Conservation (phyloP, 2,329 filamentous ascomycete species). For the Aspergillus ruber region DNA sequence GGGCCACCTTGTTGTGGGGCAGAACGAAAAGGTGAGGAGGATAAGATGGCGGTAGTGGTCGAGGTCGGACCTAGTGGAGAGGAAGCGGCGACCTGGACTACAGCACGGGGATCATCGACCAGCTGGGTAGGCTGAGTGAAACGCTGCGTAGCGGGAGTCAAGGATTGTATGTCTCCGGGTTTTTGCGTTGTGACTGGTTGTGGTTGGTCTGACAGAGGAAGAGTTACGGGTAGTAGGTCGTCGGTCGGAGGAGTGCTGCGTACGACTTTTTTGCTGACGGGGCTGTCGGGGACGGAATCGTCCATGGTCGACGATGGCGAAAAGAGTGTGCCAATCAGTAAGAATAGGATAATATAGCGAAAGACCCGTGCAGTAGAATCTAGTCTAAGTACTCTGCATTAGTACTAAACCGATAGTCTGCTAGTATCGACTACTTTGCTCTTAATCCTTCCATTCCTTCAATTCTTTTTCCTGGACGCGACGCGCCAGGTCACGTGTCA, state of each 20-base stretch:
- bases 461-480: background rate
- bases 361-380: background rate
- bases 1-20: conserved; percentile 32
- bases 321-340: background rate
- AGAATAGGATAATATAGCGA: background rate
- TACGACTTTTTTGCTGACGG: conserved; percentile 28
- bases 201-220: conserved; percentile 41
- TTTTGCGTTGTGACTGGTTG: conserved; percentile 27
- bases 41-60: background rate
- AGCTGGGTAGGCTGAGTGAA: conserved; percentile 59
- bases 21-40: conserved; percentile 33
- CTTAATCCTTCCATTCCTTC: background rate
- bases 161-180: conserved; percentile 23
- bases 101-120: conserved; percentile 39
- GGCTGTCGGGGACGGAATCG: conserved; percentile 36
- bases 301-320: conserved; percentile 24
- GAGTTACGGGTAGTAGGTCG: conserved; percentile 27
- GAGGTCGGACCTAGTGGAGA: conserved; percentile 60
- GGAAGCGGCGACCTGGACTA: conserved; percentile 81
- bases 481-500: background rate
- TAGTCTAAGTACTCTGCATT: no score
- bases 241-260: conserved; percentile 18
- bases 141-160: conserved; percentile 44
- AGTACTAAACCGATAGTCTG: no score
- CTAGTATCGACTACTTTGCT: no score